These are phyloP conservation scores for Didymella glomerata DNA, from an alignment of 2,329 filamentous ascomycete species.

Conservation along the genomic window DNA sequence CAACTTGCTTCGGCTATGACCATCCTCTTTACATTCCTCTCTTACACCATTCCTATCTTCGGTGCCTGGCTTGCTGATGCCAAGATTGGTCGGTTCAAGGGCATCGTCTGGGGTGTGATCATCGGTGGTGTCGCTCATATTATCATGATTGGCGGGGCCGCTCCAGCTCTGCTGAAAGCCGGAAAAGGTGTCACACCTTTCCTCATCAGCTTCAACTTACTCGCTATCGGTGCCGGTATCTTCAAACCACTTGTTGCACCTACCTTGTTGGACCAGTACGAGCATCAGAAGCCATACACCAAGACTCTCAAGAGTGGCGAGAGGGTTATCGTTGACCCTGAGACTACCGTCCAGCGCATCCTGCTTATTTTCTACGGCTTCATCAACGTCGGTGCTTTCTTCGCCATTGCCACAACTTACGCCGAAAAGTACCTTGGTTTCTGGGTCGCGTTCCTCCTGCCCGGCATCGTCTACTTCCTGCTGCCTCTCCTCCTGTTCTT, in stretches of 20 bases:
- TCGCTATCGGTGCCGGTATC: slow-evolving; percentile 39
- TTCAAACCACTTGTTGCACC: slow-evolving; percentile 57
- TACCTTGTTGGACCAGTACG: slow-evolving; percentile 57
- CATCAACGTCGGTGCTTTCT: slow-evolving; percentile 20
- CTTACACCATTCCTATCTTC: slow-evolving; percentile 65
- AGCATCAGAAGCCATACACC: slow-evolving; percentile 53
- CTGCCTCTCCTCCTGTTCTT: slow-evolving; percentile 35
- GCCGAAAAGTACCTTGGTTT: slow-evolving; percentile 54
- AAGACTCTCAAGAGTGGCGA: slow-evolving; percentile 50
- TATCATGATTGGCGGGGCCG: slow-evolving; percentile 47
- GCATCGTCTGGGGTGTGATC: slow-evolving; percentile 50
- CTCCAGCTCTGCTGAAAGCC: slow-evolving; percentile 53
- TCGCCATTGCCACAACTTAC: slow-evolving; percentile 41
- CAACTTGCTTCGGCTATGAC: slow-evolving; percentile 62
- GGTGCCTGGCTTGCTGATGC: slow-evolving; percentile 56
- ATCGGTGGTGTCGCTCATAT: slow-evolving; percentile 52
- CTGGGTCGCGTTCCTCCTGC: slow-evolving; percentile 53
- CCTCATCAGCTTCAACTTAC: slow-evolving; percentile 51
- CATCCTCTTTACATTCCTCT: slow-evolving; percentile 65
- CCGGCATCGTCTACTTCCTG: slow-evolving; percentile 43
- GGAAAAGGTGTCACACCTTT: slow-evolving; percentile 52
- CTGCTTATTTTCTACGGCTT: slow-evolving; percentile 49
- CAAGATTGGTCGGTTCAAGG: slow-evolving; percentile 53
- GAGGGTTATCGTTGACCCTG: slow-evolving; percentile 55
- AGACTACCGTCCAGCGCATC: slow-evolving; percentile 53